Base-by-base conservation (phyloP, 257 asterid genomes). In the Haberlea rhodopensis region DNA sequence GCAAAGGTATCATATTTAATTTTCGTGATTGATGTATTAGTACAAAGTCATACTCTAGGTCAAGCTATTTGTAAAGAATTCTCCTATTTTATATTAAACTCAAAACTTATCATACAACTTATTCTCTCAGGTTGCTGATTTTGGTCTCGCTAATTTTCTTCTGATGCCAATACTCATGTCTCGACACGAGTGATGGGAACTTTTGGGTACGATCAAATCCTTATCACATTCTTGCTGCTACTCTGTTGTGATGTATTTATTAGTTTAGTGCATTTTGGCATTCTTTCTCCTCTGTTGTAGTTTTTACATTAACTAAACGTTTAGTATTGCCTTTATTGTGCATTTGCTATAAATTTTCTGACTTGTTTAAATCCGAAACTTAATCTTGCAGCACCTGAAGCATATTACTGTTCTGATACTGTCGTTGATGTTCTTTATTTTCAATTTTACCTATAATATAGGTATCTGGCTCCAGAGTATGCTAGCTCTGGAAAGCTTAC, bases 111-210 rank as follows among this genome's bases (percentile, higher is more conserved):
- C 32, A 53, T 23, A 21, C 72, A 10, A 20, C 55, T 69, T 60
- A 21, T 59, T 32, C 67, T 71, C 53, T 79, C 88, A 91, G 97
- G 97, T 91, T 83, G 98, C 98, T 23, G 96, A 91, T 84, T 91
- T 91, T 72, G 98, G 98, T 31, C 91, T 91, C 29, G 96, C 98
- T 31, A 91, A 81, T 53, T 88, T 21, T 19, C 90, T 56, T 76
- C 89, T 61, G 97, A 88, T 56, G 67, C 63, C 69, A 82, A 88
- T 64, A 91, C 96, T 65, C 97, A 91, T 40, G 91, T 91, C 57
- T 91, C 97, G 27, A 91, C 97, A 6, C 79, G 97, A 58, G 96
- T 91, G 63, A 91, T 91, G 97, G 97, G 97, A 72, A 91, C 97
- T 59, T 86, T 91, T 43, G 97, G 97, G 97, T 91, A 83, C 53